These are phyloP conservation scores for Diplosphaera chodatii DNA, from an alignment of 139 green algal genomes.

Conservation along the genomic window DNA sequence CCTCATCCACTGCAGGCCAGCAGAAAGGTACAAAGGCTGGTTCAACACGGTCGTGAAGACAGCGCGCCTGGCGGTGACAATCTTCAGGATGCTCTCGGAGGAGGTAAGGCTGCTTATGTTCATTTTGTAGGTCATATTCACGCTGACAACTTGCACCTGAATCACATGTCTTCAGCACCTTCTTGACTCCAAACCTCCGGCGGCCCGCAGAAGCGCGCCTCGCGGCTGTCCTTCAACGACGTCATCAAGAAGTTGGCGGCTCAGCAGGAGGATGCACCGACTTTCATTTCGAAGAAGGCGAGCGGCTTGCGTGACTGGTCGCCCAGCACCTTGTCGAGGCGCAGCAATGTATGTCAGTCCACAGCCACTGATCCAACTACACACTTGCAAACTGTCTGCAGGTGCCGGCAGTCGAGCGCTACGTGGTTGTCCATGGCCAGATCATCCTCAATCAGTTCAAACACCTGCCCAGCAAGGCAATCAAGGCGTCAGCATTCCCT, in stretches of 20 bases:
- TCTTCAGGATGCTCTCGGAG: slow-evolving; percentile 48
- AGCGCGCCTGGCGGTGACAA: slow-evolving; percentile 59
- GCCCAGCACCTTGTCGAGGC: too few relatives aligned
- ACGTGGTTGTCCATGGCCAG: slow-evolving; percentile 87
- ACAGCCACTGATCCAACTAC: too few relatives aligned
- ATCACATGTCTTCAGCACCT: too few relatives aligned
- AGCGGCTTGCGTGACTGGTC: too few relatives aligned
- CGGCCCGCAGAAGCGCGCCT: slow-evolving; percentile 44
- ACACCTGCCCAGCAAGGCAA: slow-evolving; percentile 59
- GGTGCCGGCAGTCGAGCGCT: slow-evolving; percentile 74
- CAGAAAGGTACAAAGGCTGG: slow-evolving; percentile 68
- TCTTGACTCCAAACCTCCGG: too few relatives aligned
- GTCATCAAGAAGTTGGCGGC: slow-evolving; percentile 58
- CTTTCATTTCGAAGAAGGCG: slow-evolving; percentile 61
- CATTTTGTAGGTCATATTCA: too few relatives aligned
- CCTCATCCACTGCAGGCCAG: too few relatives aligned
- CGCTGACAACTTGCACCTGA: too few relatives aligned
- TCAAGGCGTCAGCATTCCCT: slow-evolving; percentile 69
- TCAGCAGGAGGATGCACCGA: slow-evolving; percentile 24
- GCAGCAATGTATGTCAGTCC: too few relatives aligned
- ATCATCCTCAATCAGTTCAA: slow-evolving; percentile 87
- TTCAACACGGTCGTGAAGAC: slow-evolving; percentile 71
- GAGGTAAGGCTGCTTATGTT: slow-evolving; percentile 39
- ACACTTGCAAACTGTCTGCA: too few relatives aligned
- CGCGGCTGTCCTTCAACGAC: slow-evolving; percentile 72